A percentile compares a stretch with the other conserved stretches of the same genome.
Conservation (phyloP, 495 filamentous ascomycete genomes). For the Penicillium samsonianum region DNA sequence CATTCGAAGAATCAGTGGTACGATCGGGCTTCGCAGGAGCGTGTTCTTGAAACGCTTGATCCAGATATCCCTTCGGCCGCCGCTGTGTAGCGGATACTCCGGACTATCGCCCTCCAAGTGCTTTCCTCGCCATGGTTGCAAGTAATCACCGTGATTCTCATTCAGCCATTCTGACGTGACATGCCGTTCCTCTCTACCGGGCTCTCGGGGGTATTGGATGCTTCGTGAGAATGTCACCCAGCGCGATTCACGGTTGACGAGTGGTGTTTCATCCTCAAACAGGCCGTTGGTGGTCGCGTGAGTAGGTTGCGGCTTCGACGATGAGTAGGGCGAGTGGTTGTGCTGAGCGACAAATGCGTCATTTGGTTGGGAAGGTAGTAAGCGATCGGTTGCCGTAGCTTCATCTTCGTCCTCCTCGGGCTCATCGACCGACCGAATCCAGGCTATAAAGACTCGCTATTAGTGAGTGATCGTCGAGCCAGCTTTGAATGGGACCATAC, state of each 20-base stretch:
- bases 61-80: slow-evolving; percentile 52
- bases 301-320: slow-evolving; percentile 26
- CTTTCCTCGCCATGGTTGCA: slow-evolving; percentile 57
- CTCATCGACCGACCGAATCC: slow-evolving; percentile 42
- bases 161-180: slow-evolving; percentile 62
- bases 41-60: slow-evolving; percentile 57
- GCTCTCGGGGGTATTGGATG: slow-evolving; percentile 54
- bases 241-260: slow-evolving; percentile 49
- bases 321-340: slow-evolving; percentile 54
- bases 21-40: slow-evolving; percentile 75
- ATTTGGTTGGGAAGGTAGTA: slow-evolving; percentile 49
- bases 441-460: slow-evolving; percentile 29
- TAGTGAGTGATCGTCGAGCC: slow-evolving; percentile 4
- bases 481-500: slow-evolving; percentile 20
- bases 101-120: slow-evolving; percentile 39
- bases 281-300: slow-evolving; percentile 8
- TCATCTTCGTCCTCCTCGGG: slow-evolving; percentile 31
- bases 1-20: slow-evolving; percentile 80
- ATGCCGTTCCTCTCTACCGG: slow-evolving; percentile 47
- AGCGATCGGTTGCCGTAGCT: slow-evolving; percentile 32
- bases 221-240: slow-evolving; percentile 62
- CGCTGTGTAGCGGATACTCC: slow-evolving; percentile 48
- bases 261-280: slow-evolving; percentile 10
- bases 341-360: slow-evolving; percentile 60
- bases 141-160: slow-evolving; percentile 56